Base-by-base conservation (phyloP, 129 eudicot genomes). In the Chrysanthemum seticuspe region DNA sequence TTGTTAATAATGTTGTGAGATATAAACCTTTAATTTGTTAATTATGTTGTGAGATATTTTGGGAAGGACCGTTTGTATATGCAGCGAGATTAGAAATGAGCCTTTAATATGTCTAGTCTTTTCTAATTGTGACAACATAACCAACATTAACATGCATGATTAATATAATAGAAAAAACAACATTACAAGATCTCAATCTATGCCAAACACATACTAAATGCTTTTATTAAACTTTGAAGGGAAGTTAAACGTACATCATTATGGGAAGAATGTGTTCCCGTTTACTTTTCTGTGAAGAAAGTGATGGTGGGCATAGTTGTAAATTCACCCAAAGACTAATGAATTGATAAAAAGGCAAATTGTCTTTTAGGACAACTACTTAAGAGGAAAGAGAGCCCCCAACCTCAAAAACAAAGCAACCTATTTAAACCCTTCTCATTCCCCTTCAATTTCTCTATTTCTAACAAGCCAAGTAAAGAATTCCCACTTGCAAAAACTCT, bases 381-480 rank as follows among this genome's bases (percentile, higher is more conserved):
- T 71, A 47, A 78, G 68, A 62, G 68, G 82, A 65, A 78, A 78
- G 78, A 78, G 76, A 72, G 55, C 56, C 68, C 76, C 74, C 78
- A 65, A 50, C 49, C 82, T 78, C 81, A 70, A 52, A 70, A 62
- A 7, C 72, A 65, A 78, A 51, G 63, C 68, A 78, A 62, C 55
- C 69, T 61, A 18, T 36, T 8, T 29, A 13, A n/a, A 58, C 52
- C 58, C 74, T 48, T 62, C 75, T 48, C 62, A 72, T 78, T 47
- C 10, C 73, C 73, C 77, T 62, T 58, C 74, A 29, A 58, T 40
- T 63, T 70, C 64, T 15, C 64, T 15, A 59, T 77, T 65, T 72
- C 82, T 78, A 72, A 78, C 82, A 72, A 78, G 78, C 62, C 56
- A 78, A 78, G 82, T 57, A 78, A 78, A 78, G 82, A 78, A 78